phyloP scores from a whole-genome alignment of 192 early-diverging fungal genomes.

The Oehlia diaphana region DNA sequence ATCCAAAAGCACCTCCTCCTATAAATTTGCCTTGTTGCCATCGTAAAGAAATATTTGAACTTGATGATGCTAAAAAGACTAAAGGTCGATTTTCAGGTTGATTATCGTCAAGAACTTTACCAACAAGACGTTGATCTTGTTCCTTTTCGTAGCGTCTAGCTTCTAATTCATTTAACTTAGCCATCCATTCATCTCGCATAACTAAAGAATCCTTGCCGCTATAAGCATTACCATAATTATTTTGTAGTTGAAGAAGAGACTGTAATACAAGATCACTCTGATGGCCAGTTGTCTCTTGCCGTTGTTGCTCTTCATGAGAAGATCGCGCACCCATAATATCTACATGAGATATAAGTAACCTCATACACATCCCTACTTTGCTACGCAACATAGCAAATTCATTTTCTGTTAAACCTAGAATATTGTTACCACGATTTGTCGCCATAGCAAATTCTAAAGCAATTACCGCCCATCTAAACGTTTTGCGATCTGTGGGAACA shows the following conservation, averaged over 20 bases:
- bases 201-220: constrained; percentile 16
- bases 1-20: constrained; percentile 85
- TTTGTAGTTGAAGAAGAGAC: not conserved
- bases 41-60: constrained; percentile 75
- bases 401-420: constrained; percentile 64
- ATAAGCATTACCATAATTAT: constrained; percentile 24
- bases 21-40: constrained; percentile 87
- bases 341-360: constrained; percentile 78
- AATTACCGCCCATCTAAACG: constrained; percentile 81
- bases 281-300: constrained; percentile 34
- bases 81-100: constrained; percentile 79
- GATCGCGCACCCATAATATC: constrained; percentile 72
- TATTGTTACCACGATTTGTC: constrained; percentile 69
- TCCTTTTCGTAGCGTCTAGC: constrained; percentile 40
- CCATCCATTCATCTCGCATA: constrained; percentile 53
- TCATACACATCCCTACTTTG: constrained; percentile 77
- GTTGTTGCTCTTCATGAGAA: constrained; percentile 42
- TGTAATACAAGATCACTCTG: not conserved
- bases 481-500: constrained; percentile 73
- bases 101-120: constrained; percentile 77
- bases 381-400: constrained; percentile 72
- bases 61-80: constrained; percentile 72
- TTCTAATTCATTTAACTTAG: constrained; percentile 55
- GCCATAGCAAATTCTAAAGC: constrained; percentile 84
- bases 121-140: constrained; percentile 60